Conservation (phyloP, 345 rosid species). For the Tarenaya hassleriana region DNA sequence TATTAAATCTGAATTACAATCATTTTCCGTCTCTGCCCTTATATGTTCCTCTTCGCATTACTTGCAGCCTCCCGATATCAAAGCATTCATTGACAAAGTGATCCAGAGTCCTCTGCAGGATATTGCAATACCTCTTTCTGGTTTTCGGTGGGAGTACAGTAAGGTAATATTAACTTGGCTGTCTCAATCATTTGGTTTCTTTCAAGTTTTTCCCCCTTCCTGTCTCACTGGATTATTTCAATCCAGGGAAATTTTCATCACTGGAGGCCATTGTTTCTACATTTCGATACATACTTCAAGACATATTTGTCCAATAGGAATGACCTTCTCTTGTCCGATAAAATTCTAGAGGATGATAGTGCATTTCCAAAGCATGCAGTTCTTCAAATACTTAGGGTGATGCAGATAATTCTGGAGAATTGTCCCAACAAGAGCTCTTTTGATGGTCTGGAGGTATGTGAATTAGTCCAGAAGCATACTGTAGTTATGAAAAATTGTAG, state of each 20-base stretch:
- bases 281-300: constrained; percentile 90
- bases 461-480: constrained; percentile 3
- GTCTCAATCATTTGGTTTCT: background rate
- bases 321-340: constrained; percentile 74
- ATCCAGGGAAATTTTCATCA: constrained; percentile 93
- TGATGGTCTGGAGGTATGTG: constrained; percentile 84
- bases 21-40: background rate
- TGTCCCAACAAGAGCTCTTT: constrained; percentile 85
- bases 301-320: constrained; percentile 69
- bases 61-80: constrained; percentile 80
- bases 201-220: background rate
- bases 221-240: constrained; percentile 27
- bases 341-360: constrained; percentile 53
- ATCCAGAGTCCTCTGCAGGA: constrained; percentile 94
- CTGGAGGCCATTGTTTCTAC: constrained; percentile 92
- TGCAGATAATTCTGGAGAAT: constrained; percentile 87
- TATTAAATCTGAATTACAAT: background rate
- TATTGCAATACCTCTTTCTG: constrained; percentile 94
- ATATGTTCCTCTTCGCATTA: constrained; percentile 14
- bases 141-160: constrained; percentile 83
- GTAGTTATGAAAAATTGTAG: constrained; percentile 12
- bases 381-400: constrained; percentile 78
- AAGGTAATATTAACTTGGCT: constrained; percentile 45
- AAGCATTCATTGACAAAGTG: constrained; percentile 87
- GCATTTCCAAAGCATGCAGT: constrained; percentile 79